Conservation (phyloP, 805 yeast genomes). For the Maudiozyma saulgeensis region DNA sequence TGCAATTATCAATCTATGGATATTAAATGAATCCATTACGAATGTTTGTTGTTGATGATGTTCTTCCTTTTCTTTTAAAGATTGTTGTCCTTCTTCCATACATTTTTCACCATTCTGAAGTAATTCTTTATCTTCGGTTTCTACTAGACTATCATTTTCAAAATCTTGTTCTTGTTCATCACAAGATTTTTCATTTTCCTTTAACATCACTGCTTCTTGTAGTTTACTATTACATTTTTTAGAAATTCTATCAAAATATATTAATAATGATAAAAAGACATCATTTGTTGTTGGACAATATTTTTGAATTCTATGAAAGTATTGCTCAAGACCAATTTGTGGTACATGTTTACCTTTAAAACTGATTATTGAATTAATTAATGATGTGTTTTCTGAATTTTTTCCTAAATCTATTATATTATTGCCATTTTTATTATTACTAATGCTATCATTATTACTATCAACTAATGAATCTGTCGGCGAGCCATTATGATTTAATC, state of each 20-base stretch:
- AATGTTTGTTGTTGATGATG: constrained; percentile 47
- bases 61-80: constrained; percentile 5
- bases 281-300: constrained; percentile 99
- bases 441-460: constrained; percentile 24
- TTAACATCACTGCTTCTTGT: neutral
- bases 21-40: constrained; percentile 92
- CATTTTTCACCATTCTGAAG: constrained; percentile 2
- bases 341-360: constrained; percentile 96
- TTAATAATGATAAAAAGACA: constrained; percentile 80
- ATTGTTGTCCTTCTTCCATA: constrained; percentile 1
- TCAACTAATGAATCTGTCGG: neutral
- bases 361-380: constrained; percentile 47
- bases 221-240: constrained; percentile 37
- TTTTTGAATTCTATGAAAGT: constrained; percentile 79
- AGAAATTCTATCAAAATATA: constrained; percentile 90
- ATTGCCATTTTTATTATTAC: constrained; percentile 20
- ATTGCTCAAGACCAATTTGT: constrained; percentile 85
- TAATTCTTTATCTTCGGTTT: constrained; percentile 4
- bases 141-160: constrained; percentile 1
- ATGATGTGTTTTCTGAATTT: neutral
- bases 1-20: constrained; percentile 85
- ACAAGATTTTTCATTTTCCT: neutral
- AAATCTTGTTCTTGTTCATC: neutral
- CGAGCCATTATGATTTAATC: constrained; percentile 33
- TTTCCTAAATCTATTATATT: neutral